Conservation (phyloP, 2,329 filamentous ascomycete genomes). For the Fusarium irregulare region DNA sequence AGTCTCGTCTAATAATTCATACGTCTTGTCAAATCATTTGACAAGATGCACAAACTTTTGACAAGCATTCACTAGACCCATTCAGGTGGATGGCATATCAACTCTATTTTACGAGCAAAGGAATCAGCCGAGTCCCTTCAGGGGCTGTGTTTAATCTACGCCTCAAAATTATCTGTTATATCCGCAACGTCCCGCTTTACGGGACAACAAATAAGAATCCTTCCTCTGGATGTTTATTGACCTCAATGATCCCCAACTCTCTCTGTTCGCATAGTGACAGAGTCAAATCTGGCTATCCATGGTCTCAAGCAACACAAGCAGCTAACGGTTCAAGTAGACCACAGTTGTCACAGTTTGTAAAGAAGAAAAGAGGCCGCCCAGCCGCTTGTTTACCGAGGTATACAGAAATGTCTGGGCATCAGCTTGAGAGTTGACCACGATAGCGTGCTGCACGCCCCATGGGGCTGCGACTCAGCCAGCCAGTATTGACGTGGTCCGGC, state of each 20-base stretch:
- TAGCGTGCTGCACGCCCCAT: background rate
- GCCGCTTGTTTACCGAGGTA: background rate
- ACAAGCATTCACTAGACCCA: background rate
- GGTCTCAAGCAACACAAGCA: background rate
- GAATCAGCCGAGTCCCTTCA: background rate
- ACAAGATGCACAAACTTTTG: background rate
- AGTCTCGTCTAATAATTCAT: background rate
- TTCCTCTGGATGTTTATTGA: background rate
- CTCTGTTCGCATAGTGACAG: background rate
- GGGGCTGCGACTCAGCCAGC: background rate
- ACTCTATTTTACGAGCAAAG: background rate
- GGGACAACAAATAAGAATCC: background rate
- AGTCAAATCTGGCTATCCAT: background rate
- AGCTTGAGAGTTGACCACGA: background rate
- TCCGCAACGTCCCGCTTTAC: background rate
- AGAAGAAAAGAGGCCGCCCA: background rate
- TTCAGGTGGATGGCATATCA: background rate
- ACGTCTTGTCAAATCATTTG: background rate
- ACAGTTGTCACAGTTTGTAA: background rate
- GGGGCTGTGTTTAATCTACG: background rate
- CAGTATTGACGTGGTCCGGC: background rate
- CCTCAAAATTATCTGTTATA: background rate
- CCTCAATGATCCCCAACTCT: background rate
- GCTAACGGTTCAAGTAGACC: background rate
- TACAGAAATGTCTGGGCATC: background rate